Conservation (phyloP, 192 early-diverging fungal genomes). For the Backusella liffmaniae region DNA sequence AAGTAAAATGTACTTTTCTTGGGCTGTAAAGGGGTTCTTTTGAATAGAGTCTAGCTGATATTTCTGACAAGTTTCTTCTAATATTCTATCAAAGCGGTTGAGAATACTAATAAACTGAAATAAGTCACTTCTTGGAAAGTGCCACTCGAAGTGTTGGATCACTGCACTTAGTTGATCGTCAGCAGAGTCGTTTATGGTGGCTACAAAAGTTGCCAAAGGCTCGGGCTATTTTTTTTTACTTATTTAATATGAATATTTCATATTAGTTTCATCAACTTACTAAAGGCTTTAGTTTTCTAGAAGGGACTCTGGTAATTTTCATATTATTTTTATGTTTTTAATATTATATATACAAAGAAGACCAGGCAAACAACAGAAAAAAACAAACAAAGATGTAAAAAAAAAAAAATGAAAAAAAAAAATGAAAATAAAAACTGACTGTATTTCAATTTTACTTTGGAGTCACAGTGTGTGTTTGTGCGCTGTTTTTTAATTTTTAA, state of each 20-base stretch:
- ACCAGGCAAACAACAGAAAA: neutral
- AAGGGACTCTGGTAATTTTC: constrained; percentile 63
- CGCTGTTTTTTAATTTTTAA: constrained; percentile 1
- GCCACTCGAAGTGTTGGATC: constrained; percentile 65
- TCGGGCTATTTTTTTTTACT: constrained; percentile 43
- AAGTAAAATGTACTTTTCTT: constrained; percentile 54
- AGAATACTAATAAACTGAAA: constrained; percentile 93
- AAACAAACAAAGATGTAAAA: neutral
- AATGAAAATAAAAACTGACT: neutral
- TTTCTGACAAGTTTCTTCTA: constrained; percentile 63
- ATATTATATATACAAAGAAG: constrained; percentile 1
- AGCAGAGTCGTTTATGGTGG: constrained; percentile 41
- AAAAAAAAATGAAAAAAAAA: neutral
- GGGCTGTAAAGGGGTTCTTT: constrained; percentile 50
- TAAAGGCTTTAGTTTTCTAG: constrained; percentile 56
- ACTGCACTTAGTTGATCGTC: constrained; percentile 55
- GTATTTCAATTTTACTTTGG: neutral
- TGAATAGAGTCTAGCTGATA: constrained; percentile 67
- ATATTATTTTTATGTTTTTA: constrained; percentile 11
- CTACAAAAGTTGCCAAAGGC: constrained; percentile 48
- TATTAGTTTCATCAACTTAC: constrained; percentile 37
- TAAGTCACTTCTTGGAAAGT: constrained; percentile 84
- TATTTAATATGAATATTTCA: constrained; percentile 11
- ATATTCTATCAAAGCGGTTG: constrained; percentile 86
- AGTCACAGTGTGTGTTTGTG: neutral